Base-by-base conservation (phyloP, 225 moss, liverwort and hornwort species). In the Bryum argenteum region DNA sequence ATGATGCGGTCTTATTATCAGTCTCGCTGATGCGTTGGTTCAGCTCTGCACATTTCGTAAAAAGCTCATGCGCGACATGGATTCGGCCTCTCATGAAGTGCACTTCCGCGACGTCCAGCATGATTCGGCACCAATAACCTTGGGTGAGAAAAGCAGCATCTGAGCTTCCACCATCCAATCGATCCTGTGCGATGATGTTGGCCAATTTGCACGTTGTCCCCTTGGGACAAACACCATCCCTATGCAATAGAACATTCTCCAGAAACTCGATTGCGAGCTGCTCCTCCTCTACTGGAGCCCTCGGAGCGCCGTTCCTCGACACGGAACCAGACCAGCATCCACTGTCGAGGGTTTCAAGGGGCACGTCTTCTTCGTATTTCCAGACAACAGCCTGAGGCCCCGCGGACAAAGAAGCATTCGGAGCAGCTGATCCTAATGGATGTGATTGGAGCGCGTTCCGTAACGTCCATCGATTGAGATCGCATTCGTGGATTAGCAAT, bases 11-110 rank as follows among this genome's bases (percentile, higher is more conserved):
- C 56, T 55, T 79, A 33, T 33, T 33, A 54, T 82, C 85, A 73
- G 60, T 48, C 80, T 65, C 84, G 50, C 67, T 58, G 12, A 69
- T 65, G 24, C 41, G 66, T 58, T 78, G 75, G 28, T 69, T 72
- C 80, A 91, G 73, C 57, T 88, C 89, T 58, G 78, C 88, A 82
- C 94, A 98, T 62, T 74, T 82, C 47, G 83, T 83, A 67, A 98
- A 98, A 60, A 89, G 70, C 16, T 89, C 88, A 76, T 92, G 83
- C 21, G 98, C 98, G 77, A 82, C 86, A 57, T 79, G 82, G 63
- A 98, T 92, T 74, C 94, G 80, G 66, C 94, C 92, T 85, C 94
- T 91, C 98, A 98, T 94, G 48, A 98, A 98, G 68, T 98, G 91
- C 79, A 91, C 89, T 82, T 94, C 98, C 24, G 89, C 94, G 33